Evolutionary conservation across 2,329 filamentous ascomycete genomes (phyloP), one percentile per base, ranked within the genome.

Genomic region (Byssothecium circinans): DNA sequence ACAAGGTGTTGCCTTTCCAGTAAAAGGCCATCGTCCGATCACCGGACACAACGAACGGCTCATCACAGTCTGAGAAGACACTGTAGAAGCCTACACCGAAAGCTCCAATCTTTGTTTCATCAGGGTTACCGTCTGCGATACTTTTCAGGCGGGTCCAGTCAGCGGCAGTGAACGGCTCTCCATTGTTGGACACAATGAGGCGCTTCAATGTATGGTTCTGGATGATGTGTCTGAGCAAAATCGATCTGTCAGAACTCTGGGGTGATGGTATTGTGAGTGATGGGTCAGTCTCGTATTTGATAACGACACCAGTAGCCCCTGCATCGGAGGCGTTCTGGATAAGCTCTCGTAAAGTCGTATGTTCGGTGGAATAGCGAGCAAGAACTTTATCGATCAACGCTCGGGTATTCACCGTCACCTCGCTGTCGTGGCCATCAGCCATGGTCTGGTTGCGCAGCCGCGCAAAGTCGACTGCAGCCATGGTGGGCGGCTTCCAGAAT

Each of bases 71-170:
- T 52, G 94, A 89, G 69, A 99, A 99, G 32, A 97, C 92, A 69
- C 89, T 95, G 78, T 99, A 99, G 75, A 99, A 99, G 2, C 94
- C 94, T 25, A 99, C 94, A 57, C 94, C 94, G 69, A 99, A 99
- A 3, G 94, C 95, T 45, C 94, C 94, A 62, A 99, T 99, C 77
- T 99, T 99, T 38, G 91, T 97, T 74, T 99, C 94, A 70, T 99
- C 94, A 0, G 94, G 94, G 65, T 99, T 99, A 38, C 94, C 95
- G 70, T 99, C 94, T n/a, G 94, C 95, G 54, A 99, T 99, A 52
- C 92, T 85, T 78, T 97, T 97, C 56, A 99, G 70, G 44, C 94
- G 83, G 37, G 85, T 85, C 94, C 94, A 99, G 72, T 99, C 94
- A 15, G 91, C 95, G 61, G 87, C 82, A 42, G 84, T 87, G 65